phyloP scores from a whole-genome alignment of 345 rosid species.

The Camelina laxa region DNA sequence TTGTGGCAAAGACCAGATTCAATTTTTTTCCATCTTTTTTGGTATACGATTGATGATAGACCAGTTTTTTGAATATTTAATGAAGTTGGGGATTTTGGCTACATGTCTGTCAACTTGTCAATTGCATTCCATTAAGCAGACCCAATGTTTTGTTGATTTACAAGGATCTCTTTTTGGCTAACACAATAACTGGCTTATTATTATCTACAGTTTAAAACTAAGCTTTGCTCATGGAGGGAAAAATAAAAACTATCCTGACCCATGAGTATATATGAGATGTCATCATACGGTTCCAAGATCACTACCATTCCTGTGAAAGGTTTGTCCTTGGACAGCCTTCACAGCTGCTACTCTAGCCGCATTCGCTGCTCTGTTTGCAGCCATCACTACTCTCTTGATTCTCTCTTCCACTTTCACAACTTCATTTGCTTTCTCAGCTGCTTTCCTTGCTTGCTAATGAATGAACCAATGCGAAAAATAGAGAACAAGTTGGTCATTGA shows the following conservation, averaged over 20 bases:
- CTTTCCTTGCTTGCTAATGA: slow-evolving; percentile 67
- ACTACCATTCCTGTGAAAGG: slow-evolving; percentile 31
- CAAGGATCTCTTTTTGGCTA: background rate
- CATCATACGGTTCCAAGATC: slow-evolving; percentile 3
- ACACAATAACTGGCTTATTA: background rate
- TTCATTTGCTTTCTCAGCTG: slow-evolving; percentile 57
- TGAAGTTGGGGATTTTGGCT: background rate
- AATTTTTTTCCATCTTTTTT: background rate
- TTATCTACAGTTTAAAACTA: slow-evolving; percentile 13
- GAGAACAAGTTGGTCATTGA: background rate
- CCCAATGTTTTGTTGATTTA: background rate
- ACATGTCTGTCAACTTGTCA: background rate
- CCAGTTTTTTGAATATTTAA: background rate
- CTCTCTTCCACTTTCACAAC: slow-evolving; percentile 60
- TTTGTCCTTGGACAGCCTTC: slow-evolving; percentile 63
- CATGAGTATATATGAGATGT: background rate
- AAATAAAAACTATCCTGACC: background rate
- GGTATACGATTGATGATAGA: background rate
- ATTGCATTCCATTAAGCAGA: background rate
- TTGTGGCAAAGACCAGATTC: slow-evolving; percentile 57
- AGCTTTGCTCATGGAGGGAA: background rate
- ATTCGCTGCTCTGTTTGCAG: slow-evolving; percentile 75
- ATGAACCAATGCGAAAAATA: background rate
- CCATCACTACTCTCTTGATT: slow-evolving; percentile 59
- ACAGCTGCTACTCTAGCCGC: slow-evolving; percentile 82